phyloP scores from a whole-genome alignment of 345 rosid species.

The Aquilaria yunnanensis region DNA sequence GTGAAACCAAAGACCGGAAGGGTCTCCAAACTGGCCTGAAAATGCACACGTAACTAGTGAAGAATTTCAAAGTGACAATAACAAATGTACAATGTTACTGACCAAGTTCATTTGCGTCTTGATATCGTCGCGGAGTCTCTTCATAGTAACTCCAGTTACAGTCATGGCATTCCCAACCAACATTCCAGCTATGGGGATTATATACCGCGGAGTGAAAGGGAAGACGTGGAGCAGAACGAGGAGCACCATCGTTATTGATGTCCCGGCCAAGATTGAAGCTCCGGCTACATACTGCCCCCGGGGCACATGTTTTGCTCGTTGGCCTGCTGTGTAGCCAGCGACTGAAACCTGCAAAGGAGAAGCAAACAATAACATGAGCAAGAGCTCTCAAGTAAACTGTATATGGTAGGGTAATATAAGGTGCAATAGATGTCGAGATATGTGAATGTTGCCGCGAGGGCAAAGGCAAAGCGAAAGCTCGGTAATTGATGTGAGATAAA shows the following conservation, averaged over 20 bases:
- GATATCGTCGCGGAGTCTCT: conserved; percentile 77
- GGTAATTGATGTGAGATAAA: too few relatives aligned
- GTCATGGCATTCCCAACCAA: conserved; percentile 97
- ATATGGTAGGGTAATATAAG: too few relatives aligned
- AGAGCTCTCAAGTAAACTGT: too few relatives aligned
- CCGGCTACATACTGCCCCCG: conserved; percentile 73
- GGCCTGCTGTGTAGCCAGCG: conserved; percentile 88
- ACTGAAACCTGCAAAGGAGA: conserved; percentile 41
- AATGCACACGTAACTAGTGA: background rate
- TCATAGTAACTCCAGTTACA: conserved; percentile 93
- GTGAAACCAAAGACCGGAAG: background rate
- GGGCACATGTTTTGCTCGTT: conserved; percentile 82
- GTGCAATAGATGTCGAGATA: too few relatives aligned
- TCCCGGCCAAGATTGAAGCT: conserved; percentile 58
- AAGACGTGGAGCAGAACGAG: conserved; percentile 64
- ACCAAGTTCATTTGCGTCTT: conserved; percentile 68
- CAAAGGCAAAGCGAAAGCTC: too few relatives aligned
- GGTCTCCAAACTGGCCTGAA: background rate
- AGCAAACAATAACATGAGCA: background rate
- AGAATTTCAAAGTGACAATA: background rate
- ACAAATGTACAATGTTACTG: background rate
- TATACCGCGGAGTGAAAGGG: conserved; percentile 89
- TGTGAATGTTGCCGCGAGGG: too few relatives aligned
- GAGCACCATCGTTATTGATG: conserved; percentile 60
- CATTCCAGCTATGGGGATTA: conserved; percentile 90